Evolutionary conservation across 1,284 basidiomycete species (phyloP).

Genomic region (Rhizoctonia solani): DNA sequence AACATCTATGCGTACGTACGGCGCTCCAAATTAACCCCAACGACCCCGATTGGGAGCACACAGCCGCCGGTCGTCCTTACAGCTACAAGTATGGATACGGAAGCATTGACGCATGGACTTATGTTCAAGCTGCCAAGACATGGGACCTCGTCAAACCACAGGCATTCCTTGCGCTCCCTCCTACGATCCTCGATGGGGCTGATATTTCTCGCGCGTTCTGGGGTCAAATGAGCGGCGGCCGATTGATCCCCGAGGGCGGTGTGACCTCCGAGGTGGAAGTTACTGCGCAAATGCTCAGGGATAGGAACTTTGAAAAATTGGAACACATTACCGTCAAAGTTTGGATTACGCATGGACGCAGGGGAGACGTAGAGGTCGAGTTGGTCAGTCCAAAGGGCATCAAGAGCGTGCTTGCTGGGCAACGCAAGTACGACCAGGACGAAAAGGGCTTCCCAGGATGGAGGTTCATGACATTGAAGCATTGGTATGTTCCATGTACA

Average conservation of each 20-base stretch:
- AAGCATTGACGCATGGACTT: conserved; percentile 80
- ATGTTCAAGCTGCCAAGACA: conserved; percentile 77
- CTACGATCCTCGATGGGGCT: conserved; percentile 68
- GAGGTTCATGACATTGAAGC: conserved; percentile 98
- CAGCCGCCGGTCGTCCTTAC: conserved; percentile 76
- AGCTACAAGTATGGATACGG: conserved; percentile 99
- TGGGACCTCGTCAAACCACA: conserved; percentile 96
- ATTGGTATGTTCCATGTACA: conserved; percentile 75
- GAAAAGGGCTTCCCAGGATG: conserved; percentile 84
- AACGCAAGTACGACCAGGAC: conserved; percentile 71
- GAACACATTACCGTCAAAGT: conserved; percentile 95
- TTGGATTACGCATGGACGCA: conserved; percentile 84
- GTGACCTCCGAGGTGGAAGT: conserved; percentile 70
- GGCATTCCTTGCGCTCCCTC: conserved; percentile 80
- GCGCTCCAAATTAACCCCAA: conserved; percentile 82
- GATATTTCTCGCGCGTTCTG: conserved; percentile 52
- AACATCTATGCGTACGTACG: conserved; percentile 84
- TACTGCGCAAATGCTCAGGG: conserved; percentile 68
- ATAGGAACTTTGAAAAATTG: conserved; percentile 81
- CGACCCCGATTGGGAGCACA: conserved; percentile 95
- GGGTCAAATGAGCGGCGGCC: conserved; percentile 62
- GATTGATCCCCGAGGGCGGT: conserved; percentile 69
- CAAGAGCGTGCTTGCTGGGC: conserved; percentile 80
- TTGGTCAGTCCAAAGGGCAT: conserved; percentile 85
- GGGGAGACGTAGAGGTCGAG: conserved; percentile 94